Base-by-base conservation (phyloP, 2,329 filamentous ascomycete genomes). In the Coniochaeta prunicola region DNA sequence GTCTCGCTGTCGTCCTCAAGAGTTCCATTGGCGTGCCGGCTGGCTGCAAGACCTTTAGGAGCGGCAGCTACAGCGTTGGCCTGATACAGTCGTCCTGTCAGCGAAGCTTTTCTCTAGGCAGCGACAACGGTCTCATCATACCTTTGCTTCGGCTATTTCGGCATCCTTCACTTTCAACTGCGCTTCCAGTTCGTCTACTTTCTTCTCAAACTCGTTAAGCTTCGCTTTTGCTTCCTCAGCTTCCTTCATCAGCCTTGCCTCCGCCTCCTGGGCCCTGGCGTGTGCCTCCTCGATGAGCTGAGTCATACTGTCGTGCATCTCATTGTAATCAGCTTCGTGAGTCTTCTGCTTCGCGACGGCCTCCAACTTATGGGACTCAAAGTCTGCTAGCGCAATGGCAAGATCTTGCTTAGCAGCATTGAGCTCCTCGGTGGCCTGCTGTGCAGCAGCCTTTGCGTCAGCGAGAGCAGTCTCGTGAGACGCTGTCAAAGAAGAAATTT, bases 111-210 rank as follows among this genome's bases (percentile, higher is more conserved):
- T 26, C 30, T 21, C n/a, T 9, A n/a, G 3, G 26, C 13, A 50
- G 17, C 31, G 42, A 55, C 58, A 59, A 40, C 31, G 31, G 57
- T 50, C 0, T 28, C 58, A 53, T 64, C 70, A 21, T 71, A 86
- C 84, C 76, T 81, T 81, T 59, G 78, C 82, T 70, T 87, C 84
- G 17, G 78, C 81, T 66, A 87, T 74, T 71, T 87, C 84, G 42
- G 84, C 83, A 45, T 87, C 83, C 74, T 83, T 85, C 57, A 87
- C 81, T 73, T 82, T 85, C 63, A 84, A 73, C 66, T 81, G 80
- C 36, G 81, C 80, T 64, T 80, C 76, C 66, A 80, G 68, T 64
- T 82, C 77, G 58, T 77, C 77, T 31, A 77, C 66, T 70, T 75
- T 78, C 60, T 77, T 73, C 67, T 82, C 77, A 38, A 78, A 73